Evolutionary conservation across 1,139 yeast species (phyloP).

Genomic region (Meyerozyma elateridarum): DNA sequence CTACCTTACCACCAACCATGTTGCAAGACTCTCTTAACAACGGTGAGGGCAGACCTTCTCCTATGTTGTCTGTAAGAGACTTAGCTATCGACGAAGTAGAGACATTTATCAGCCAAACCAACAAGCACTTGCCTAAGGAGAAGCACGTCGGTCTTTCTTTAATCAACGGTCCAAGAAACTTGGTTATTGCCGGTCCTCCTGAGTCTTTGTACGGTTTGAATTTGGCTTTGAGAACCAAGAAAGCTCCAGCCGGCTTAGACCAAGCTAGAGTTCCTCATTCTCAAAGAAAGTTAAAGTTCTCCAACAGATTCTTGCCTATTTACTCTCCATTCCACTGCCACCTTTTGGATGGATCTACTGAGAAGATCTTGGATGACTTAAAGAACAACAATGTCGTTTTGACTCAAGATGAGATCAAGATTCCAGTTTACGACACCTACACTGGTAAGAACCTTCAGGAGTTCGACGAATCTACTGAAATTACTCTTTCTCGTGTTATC

Average conservation of each 20-base stretch:
- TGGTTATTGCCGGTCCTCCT: conserved; percentile 97
- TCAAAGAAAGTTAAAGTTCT: conserved; percentile 87
- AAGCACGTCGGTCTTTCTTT: conserved; percentile 89
- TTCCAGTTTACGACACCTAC: conserved; percentile 91
- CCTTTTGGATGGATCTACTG: conserved; percentile 69
- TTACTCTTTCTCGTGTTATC: conserved; percentile 60
- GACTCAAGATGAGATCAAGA: conserved; percentile 49
- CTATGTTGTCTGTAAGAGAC: conserved; percentile 94
- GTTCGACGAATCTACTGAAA: conserved; percentile 28
- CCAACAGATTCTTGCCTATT: conserved; percentile 92
- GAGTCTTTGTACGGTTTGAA: conserved; percentile 97
- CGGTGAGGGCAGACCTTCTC: conserved; percentile 96
- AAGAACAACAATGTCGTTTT: conserved; percentile 52
- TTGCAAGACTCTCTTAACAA: conserved; percentile 89
- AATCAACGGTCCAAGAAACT: conserved; percentile 91
- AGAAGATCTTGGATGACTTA: conserved; percentile 62
- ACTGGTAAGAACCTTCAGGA: conserved; percentile 75
- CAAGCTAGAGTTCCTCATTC: conserved; percentile 92
- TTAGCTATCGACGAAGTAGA: conserved; percentile 77
- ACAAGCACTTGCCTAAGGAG: conserved; percentile 86
- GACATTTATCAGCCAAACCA: conserved; percentile 75
- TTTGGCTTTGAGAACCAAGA: conserved; percentile 84
- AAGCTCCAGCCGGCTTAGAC: conserved; percentile 91
- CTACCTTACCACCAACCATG: conserved; percentile 90
- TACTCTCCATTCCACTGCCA: conserved; percentile 97